These are phyloP conservation scores for Hypoxylon crocopeplum DNA, from an alignment of 495 filamentous ascomycete genomes.

Conservation along the genomic window DNA sequence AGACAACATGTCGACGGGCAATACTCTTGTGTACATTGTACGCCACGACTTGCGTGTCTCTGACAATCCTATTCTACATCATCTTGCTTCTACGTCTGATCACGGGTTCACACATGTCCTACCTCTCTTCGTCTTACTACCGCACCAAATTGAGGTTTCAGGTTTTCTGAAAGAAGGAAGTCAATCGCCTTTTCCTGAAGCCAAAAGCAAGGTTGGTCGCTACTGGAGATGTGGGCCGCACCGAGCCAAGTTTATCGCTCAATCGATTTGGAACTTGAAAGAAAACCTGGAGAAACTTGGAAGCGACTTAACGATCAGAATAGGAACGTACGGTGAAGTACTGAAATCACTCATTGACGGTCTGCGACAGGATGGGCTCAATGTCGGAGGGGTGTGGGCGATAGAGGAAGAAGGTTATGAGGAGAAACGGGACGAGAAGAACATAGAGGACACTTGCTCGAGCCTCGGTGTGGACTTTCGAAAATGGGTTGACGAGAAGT, in stretches of 20 bases:
- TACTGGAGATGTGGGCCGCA: constrained; percentile 75
- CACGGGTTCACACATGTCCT: constrained; percentile 69
- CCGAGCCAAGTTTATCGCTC: constrained; percentile 69
- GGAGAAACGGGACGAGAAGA: constrained; percentile 66
- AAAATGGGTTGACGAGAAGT: constrained; percentile 73
- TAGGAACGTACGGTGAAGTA: constrained; percentile 62
- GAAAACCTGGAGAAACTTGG: constrained; percentile 58
- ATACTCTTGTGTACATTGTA: constrained; percentile 66
- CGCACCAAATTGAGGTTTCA: constrained; percentile 72
- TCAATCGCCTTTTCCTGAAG: constrained; percentile 63
- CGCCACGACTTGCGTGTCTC: constrained; percentile 70
- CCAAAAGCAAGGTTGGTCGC: constrained; percentile 59
- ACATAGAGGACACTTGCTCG: constrained; percentile 55
- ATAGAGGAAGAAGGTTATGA: constrained; percentile 68
- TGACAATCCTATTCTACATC: constrained; percentile 71
- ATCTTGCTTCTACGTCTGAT: constrained; percentile 52
- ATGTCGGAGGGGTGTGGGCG: constrained; percentile 72
- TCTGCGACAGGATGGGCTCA: constrained; percentile 45
- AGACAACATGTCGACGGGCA: constrained; percentile 43
- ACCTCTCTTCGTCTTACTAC: constrained; percentile 68
- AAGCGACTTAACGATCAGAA: constrained; percentile 67
- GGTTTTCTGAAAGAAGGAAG: constrained; percentile 61
- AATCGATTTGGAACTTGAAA: constrained; percentile 73
- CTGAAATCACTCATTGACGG: constrained; percentile 58
- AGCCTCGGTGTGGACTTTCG: constrained; percentile 60